Base-by-base conservation (phyloP, 2,329 filamentous ascomycete genomes). In the Thielaviopsis euricoi region DNA sequence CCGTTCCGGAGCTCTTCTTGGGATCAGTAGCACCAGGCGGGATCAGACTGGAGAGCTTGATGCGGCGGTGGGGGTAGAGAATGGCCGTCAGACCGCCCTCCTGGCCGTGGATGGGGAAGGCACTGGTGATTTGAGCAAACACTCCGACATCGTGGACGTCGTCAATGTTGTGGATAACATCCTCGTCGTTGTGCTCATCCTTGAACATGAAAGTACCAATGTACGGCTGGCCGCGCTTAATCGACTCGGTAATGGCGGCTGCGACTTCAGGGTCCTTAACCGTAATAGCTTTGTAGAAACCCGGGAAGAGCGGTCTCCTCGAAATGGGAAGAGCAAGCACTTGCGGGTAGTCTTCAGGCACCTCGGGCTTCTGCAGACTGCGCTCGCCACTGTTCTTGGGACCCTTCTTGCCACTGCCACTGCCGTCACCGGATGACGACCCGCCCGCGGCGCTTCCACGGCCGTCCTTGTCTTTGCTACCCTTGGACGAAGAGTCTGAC, bases 221-320 rank as follows among this genome's bases (percentile, higher is more conserved):
- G 66, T 98, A 98, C 23, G 91, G 94, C 70, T 98, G 94, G 0
- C 93, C 93, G 56, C 91, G 80, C 76, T 95, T 95, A 69, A 97
- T 88, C 78, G 95, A 93, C 68, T 98, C 94, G 60, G 90, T 86
- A 63, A 98, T 95, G 22, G 93, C 93, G 46, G 84, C 83, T 15
- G 90, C 86, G 40, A 98, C 93, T 64, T 93, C 87, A 19, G 87
- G 87, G 66, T 98, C 89, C 67, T 88, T 85, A 64, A 98, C 95
- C 3, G 91, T 98, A 64, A 98, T 93, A 10, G 93, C 91, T 72
- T 98, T 98, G 75, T 98, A 98, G 71, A 97, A 98, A 1, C 93
- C 93, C 1, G 93, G 93, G 71, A 97, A 98, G 13, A 98, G 75
- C 12, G 93, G 93, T 56, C 93, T 80, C 69, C 94, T 89, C 26